phyloP scores from a whole-genome alignment of 176 grass and related monocot genomes.

The Phragmites australis region DNA sequence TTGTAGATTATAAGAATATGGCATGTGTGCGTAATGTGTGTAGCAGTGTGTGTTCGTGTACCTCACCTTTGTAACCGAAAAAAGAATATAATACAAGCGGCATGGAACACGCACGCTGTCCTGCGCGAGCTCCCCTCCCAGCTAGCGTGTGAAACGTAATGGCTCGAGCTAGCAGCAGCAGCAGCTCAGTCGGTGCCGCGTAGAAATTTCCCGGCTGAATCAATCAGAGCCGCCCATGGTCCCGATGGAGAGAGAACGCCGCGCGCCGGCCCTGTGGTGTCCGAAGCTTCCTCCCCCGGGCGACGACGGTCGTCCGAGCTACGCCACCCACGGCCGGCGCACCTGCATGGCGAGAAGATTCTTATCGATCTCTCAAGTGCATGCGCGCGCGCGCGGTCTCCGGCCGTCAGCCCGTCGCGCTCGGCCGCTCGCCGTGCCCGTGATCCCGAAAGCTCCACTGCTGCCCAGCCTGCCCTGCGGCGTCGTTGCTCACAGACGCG shows the following conservation, averaged over 20 bases:
- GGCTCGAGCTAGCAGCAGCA: neutral
- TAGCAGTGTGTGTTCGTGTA: too few relatives aligned
- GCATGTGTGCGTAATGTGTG: too few relatives aligned
- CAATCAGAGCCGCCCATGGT: neutral
- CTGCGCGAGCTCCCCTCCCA: neutral
- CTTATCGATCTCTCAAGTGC: neutral
- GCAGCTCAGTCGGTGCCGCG: neutral
- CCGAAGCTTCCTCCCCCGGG: neutral
- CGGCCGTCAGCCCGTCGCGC: neutral
- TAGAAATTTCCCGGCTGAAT: neutral
- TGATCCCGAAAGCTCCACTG: too few relatives aligned
- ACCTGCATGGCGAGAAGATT: neutral
- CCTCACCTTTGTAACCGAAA: too few relatives aligned
- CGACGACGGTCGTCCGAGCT: neutral
- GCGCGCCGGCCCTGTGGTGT: neutral
- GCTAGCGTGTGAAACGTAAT: neutral
- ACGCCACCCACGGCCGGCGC: neutral
- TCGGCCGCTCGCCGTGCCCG: too few relatives aligned
- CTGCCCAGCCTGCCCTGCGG: too few relatives aligned
- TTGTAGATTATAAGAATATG: too few relatives aligned
- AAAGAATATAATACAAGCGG: too few relatives aligned
- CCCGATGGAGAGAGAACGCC: neutral
- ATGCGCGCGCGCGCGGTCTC: neutral
- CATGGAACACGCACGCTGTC: slow-evolving; percentile 20
- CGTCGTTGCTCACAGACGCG: too few relatives aligned